phyloP scores from a whole-genome alignment of 2,329 filamentous ascomycete genomes.

The Scedosporium minutisporum region DNA sequence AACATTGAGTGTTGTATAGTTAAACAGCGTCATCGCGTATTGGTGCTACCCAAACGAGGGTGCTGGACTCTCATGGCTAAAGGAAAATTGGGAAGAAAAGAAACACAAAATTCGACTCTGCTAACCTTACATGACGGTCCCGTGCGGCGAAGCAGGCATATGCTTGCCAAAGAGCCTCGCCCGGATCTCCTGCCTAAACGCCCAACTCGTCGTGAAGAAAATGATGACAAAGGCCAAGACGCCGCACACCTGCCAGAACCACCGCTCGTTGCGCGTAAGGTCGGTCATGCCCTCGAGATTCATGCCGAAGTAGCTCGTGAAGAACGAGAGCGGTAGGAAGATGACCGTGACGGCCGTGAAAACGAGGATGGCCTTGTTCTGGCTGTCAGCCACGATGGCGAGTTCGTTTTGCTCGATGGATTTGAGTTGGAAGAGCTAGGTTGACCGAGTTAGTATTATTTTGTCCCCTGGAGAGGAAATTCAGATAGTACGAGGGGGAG shows the following conservation, averaged over 20 bases:
- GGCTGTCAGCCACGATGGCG: slow-evolving; percentile 35
- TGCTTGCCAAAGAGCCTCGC: neutral
- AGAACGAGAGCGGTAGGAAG: slow-evolving; percentile 57
- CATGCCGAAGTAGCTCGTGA: slow-evolving; percentile 56
- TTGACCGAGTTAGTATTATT: too few species aligned
- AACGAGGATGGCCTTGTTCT: slow-evolving; percentile 50
- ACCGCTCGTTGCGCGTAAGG: slow-evolving; percentile 19
- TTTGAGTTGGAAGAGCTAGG: slow-evolving; percentile 1
- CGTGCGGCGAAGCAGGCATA: neutral
- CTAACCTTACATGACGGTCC: too few species aligned
- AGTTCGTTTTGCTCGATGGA: slow-evolving; percentile 1
- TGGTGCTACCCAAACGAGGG: too few species aligned
- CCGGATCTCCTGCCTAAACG: neutral
- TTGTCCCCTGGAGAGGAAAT: too few species aligned
- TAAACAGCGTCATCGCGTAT: too few species aligned
- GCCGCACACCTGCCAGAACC: neutral
- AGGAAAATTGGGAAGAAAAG: too few species aligned
- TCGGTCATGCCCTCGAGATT: slow-evolving; percentile 52
- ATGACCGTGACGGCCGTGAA: slow-evolving; percentile 56
- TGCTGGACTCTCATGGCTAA: too few species aligned
- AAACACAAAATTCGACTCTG: too few species aligned
- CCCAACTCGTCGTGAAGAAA: neutral
- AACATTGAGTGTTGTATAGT: too few species aligned
- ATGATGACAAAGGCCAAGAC: neutral
- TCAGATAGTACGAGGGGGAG: neutral